Conservation (phyloP, 2,329 filamentous ascomycete genomes). For the Teratosphaeria zuluensis region DNA sequence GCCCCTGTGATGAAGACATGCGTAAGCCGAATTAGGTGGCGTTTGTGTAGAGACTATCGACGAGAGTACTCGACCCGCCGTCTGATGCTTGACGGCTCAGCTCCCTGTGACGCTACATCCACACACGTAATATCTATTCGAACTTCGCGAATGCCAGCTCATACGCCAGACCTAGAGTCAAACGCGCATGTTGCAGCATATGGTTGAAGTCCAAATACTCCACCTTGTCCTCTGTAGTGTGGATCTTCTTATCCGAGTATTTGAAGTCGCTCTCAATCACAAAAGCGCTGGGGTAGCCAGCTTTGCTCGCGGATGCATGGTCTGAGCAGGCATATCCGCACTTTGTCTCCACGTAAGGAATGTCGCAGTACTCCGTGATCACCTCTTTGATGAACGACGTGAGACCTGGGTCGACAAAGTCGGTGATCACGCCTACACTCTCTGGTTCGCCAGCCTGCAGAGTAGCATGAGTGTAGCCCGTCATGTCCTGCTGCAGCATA, state of each 20-base stretch:
- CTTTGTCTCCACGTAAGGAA: conserved; percentile 78
- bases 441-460: conserved; percentile 73
- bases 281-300: conserved; percentile 64
- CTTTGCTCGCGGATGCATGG: conserved; percentile 63
- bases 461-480: conserved; percentile 75
- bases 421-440: conserved; percentile 83
- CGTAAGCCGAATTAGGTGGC: background rate
- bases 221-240: conserved; percentile 60
- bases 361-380: conserved; percentile 77
- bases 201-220: conserved; percentile 73
- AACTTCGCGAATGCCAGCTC: conserved; percentile 74
- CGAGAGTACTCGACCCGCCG: background rate
- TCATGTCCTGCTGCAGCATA: conserved; percentile 99
- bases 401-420: conserved; percentile 73
- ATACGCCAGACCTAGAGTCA: conserved; percentile 75
- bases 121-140: conserved; percentile 22
- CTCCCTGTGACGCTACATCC: background rate
- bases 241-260: conserved; percentile 55
- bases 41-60: background rate
- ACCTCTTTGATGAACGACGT: conserved; percentile 87
- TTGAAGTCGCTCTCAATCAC: conserved; percentile 67
- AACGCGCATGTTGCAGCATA: conserved; percentile 80
- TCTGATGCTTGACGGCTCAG: background rate
- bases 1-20: background rate
- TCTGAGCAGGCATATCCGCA: conserved; percentile 80